Evolutionary conservation across 176 grass and related monocot species (phyloP).

Genomic region (Oryza longistaminata): DNA sequence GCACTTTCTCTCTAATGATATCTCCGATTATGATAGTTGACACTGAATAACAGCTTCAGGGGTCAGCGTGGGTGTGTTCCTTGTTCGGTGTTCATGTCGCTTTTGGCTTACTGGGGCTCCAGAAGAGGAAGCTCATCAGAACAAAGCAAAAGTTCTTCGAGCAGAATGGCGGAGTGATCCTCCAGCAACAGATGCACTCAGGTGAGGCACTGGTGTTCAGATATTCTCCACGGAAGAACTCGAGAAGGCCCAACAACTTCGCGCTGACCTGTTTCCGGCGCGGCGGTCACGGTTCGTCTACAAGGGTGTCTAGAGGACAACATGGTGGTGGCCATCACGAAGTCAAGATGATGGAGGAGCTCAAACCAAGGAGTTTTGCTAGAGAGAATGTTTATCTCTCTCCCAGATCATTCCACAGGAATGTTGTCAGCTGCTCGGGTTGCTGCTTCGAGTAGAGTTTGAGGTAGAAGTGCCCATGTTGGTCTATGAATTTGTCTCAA

Average conservation of each 20-base stretch:
- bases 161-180: conserved; percentile 62
- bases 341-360: conserved; percentile 38
- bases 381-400: conserved; percentile 55
- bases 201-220: conserved; percentile 27
- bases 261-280: conserved; percentile 26
- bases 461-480: conserved; percentile 63
- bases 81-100: conserved; percentile 21
- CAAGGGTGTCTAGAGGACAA: conserved; percentile 36
- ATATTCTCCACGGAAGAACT: conserved; percentile 47
- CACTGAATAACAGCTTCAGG: no score
- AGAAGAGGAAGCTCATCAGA: conserved; percentile 56
- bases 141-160: conserved; percentile 58
- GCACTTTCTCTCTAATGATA: no score
- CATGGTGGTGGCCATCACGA: conserved; percentile 42
- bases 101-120: conserved; percentile 41
- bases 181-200: conserved; percentile 50
- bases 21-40: no score
- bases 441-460: conserved; percentile 69
- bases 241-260: conserved; percentile 39
- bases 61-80: conserved; percentile 42
- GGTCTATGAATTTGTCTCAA: conserved; percentile 52
- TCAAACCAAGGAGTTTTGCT: conserved; percentile 45
- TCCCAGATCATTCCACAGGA: conserved; percentile 67
- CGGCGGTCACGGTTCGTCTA: conserved; percentile 45
- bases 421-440: conserved; percentile 48